These are phyloP conservation scores for Stromatinia cepivora DNA, from an alignment of 2,329 filamentous ascomycete genomes.

Conservation along the genomic window DNA sequence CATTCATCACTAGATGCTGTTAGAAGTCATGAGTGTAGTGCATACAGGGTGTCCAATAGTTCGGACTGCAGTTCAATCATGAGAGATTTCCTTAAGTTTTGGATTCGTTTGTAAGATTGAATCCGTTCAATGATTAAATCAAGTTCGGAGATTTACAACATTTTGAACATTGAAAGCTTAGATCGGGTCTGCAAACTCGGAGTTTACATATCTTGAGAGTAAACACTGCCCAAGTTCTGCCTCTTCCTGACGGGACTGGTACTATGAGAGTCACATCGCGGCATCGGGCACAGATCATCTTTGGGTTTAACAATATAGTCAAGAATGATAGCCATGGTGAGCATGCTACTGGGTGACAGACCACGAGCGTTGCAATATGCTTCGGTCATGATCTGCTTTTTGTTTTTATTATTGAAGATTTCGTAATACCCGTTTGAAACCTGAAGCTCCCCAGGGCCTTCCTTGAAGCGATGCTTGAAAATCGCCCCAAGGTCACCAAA, in stretches of 20 bases:
- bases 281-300: background rate
- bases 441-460: background rate
- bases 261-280: background rate
- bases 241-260: background rate
- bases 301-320: background rate
- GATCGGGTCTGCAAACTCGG: no score
- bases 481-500: background rate
- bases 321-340: background rate
- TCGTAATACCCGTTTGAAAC: background rate
- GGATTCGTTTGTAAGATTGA: no score
- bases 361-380: background rate
- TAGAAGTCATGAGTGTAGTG: no score
- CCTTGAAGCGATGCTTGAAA: background rate
- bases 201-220: no score
- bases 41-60: no score
- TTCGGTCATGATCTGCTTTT: background rate
- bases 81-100: no score
- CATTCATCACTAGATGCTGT: background rate
- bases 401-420: background rate
- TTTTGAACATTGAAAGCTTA: no score
- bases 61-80: no score
- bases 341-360: background rate
- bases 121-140: no score
- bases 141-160: no score
- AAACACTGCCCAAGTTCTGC: background rate